Base-by-base conservation (phyloP, 2,329 filamentous ascomycete species). In the Erysiphe neolycopersici region DNA sequence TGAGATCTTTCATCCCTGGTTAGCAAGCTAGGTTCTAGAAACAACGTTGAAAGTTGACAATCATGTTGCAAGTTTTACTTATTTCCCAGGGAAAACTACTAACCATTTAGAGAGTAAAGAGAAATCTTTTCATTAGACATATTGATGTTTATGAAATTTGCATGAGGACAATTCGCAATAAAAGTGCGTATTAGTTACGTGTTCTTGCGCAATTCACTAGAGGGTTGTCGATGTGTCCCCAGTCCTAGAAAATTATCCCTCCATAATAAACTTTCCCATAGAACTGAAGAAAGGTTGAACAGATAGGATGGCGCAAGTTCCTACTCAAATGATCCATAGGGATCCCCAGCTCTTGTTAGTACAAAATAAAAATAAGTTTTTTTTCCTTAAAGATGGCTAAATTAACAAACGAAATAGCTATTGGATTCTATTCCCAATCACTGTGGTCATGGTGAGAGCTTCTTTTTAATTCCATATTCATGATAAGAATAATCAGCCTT, bases 351-450 rank as follows among this genome's bases (percentile, higher is more conserved):
- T 98, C 51, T 93, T 98, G 89, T 95, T 66, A 58, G 81, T 61
- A 36, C 16, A 14, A 14, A 8, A 10, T 17, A 13, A 2, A 6
- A 17, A 14, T 8, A 16, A 36, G 9, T 36, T 9, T 8, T 9
- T 26, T 26, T 5, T 8, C 8, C 22, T 6, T 5, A 26, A 26
- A 26, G 33, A 3, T 16, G 17, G 30, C 43, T 14, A 30, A 47
- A 43, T 58, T 58, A 41, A 53, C 46, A 16, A 44, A 44, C 17
- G 47, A 44, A 55, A 26, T 26, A 98, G 89, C 65, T 95, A 94
- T 69, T 98, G 89, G 89, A 98, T 98, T 62, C 69, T 98, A 47
- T 77, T 94, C 49, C 89, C 89, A 48, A 98, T 98, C 60, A 93
- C 87, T 40, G 69, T 93, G 54, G 89, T 98, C 58, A 98, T 98